Conservation (phyloP, 768 basidiomycete species). For the Suillus hirtellus region DNA sequence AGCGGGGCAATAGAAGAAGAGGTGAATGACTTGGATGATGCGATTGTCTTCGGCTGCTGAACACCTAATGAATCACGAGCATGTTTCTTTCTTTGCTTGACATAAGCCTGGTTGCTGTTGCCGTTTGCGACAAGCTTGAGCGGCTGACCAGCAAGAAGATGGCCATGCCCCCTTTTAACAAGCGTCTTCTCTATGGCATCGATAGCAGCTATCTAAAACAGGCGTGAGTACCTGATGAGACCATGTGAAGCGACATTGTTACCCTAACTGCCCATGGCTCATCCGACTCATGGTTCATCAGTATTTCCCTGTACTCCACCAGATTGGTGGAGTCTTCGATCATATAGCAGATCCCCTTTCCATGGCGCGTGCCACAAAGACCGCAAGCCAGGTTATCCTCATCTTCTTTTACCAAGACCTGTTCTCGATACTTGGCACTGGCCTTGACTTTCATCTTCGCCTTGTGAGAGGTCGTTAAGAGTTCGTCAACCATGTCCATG, state of each 20-base stretch:
- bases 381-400: conserved; percentile 45
- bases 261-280: conserved; percentile 70
- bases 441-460: conserved; percentile 12
- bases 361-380: conserved; percentile 60
- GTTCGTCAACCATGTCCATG: conserved; percentile 10
- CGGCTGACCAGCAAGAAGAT: conserved; percentile 64
- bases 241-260: conserved; percentile 22
- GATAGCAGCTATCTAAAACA: conserved; percentile 60
- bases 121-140: conserved; percentile 49
- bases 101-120: conserved; percentile 11
- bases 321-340: conserved; percentile 64
- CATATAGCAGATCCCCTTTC: conserved; percentile 58
- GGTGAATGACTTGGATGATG: conserved; percentile 11
- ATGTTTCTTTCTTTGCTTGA: conserved; percentile 4
- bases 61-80: not conserved
- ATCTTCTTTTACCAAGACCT: conserved; percentile 7
- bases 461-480: not conserved
- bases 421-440: conserved; percentile 6
- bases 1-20: not conserved
- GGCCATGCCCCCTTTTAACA: conserved; percentile 51
- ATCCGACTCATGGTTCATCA: conserved; percentile 61
- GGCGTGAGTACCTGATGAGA: conserved; percentile 14
- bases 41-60: not conserved
- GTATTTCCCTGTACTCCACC: conserved; percentile 66
- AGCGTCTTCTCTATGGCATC: conserved; percentile 69